Evolutionary conservation across 108 stramenopile species (phyloP), one percentile per base, ranked within the genome.

Genomic region (Cyclotella distinguenda): DNA sequence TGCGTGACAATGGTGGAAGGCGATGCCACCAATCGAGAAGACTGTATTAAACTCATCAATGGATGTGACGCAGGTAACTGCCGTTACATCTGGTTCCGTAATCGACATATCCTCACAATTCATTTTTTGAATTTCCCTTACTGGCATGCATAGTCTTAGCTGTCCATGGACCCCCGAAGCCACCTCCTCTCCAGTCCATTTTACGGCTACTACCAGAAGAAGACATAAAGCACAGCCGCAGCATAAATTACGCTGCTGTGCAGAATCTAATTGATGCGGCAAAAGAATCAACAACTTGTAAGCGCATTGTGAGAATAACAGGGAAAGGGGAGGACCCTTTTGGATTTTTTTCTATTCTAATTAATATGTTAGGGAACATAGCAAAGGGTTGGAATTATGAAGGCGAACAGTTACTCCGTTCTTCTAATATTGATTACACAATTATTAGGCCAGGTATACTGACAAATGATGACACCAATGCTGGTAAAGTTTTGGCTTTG

Each of bases 351-450:
- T 61, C 84, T 12, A 69, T 90, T 5, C 63, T 87, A 19, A 84
- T 90, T 47, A 90, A 90, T 62, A 65, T 82, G 67, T 47, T 90
- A 35, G 89, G 89, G 18, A 65, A 69, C 42, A 79, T 87, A 74
- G 86, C 86, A 59, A 90, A 90, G 54, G 85, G 70, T 21, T 90
- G 89, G 89, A 90, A 90, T 52, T 90, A 90, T 48, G 81, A 90
- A 68, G 89, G 89, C 9, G 89, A 90, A 60, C 79, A 78, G 60
- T 48, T 82, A 12, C 56, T 90, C 25, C 70, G 86, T 8, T 40
- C n/a, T 4, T 65, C 65, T 33, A 62, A 50, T 38, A 30, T 90
- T 32, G 84, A 86, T 43, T 90, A 90, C 60, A 84, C 85, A 23
- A 87, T 90, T 54, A 68, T 90, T 40, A 63, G 89, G 32, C 89